phyloP scores from a whole-genome alignment of 345 rosid species.

The Linum tenue region DNA sequence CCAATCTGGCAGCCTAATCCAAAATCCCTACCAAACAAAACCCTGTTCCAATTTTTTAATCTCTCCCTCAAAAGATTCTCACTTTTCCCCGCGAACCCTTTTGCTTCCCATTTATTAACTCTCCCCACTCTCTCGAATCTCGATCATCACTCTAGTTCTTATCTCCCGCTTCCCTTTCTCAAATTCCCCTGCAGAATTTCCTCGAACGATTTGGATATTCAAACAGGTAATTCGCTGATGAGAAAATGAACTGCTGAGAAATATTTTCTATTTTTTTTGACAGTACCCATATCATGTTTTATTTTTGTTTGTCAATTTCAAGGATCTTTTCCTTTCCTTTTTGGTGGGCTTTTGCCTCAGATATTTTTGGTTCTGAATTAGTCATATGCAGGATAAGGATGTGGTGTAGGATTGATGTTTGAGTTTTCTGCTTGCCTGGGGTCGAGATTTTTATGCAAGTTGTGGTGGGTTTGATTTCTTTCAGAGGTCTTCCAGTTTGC shows the following conservation, averaged over 20 bases:
- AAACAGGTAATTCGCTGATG: too few species aligned
- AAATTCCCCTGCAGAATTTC: too few species aligned
- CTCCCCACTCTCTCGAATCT: background rate
- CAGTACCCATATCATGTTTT: background rate
- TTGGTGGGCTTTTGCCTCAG: conserved; percentile 6
- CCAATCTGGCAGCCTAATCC: background rate
- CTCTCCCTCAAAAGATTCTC: background rate
- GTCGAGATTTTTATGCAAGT: background rate
- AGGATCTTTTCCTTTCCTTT: conserved; percentile 8
- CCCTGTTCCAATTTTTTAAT: background rate
- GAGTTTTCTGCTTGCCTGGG: background rate
- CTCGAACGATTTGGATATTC: too few species aligned
- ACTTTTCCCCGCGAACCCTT: background rate
- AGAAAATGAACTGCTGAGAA: too few species aligned
- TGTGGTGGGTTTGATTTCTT: background rate
- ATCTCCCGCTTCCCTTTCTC: background rate
- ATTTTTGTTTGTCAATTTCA: conserved; percentile 11
- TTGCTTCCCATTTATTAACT: background rate
- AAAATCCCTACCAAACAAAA: background rate
- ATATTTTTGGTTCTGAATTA: conserved; percentile 10
- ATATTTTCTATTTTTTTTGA: too few species aligned
- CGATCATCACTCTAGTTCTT: background rate
- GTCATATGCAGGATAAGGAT: conserved; percentile 25
- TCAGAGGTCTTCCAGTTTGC: background rate
- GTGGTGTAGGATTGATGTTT: conserved; percentile 47